Percentiles rank a stretch among this genome's conserved stretches.
Conservation (phyloP, 148 eudicot species). For the Chenopodium formosanum region DNA sequence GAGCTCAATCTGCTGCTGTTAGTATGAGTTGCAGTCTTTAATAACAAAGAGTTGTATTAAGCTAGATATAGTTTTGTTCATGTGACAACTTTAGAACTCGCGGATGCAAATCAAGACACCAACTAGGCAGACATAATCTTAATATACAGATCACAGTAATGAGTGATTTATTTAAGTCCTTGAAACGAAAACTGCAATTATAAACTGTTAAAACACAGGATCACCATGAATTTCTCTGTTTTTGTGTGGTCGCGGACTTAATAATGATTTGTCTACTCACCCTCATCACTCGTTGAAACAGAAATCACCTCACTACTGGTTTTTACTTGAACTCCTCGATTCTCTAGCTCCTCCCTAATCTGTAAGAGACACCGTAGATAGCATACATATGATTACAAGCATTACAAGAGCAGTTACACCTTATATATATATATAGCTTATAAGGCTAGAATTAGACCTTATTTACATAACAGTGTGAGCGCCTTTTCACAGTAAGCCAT, state of each 20-base stretch:
- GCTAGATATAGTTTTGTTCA: background rate
- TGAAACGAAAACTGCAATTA: background rate
- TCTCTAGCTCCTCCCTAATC: constrained; percentile 62
- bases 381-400: background rate
- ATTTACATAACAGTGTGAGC: constrained; percentile 49
- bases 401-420: background rate
- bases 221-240: background rate
- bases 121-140: background rate
- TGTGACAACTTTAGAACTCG: background rate
- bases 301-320: constrained; percentile 50
- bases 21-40: background rate
- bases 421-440: no score
- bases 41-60: no score
- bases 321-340: constrained; percentile 63
- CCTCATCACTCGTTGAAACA: constrained; percentile 51
- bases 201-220: background rate
- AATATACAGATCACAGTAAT: background rate
- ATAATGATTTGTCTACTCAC: constrained; percentile 32
- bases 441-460: constrained; percentile 30
- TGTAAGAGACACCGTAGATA: constrained; percentile 17
- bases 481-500: constrained; percentile 51
- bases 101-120: background rate
- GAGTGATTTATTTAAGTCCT: no score
- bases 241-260: background rate
- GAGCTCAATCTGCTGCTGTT: background rate